Conservation (phyloP, 768 basidiomycete species). For the Candolleomyces aberdarensis region DNA sequence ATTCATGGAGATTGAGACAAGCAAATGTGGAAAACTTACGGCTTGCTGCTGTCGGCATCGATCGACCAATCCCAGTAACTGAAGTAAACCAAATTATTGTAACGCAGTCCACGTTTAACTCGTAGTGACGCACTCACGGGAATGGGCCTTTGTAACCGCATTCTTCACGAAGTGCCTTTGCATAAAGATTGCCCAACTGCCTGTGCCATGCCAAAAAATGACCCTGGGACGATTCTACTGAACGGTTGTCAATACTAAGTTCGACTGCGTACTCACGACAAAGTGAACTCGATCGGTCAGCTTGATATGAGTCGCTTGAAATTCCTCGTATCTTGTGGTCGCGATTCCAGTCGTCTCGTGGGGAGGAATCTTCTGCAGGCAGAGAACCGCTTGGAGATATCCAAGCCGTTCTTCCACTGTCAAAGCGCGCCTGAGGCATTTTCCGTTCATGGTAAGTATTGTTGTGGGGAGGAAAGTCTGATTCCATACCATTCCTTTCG, state of each 20-base stretch:
- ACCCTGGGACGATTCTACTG: conserved; percentile 14
- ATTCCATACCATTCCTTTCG: background rate
- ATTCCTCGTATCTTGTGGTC: conserved; percentile 19
- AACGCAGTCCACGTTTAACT: no score
- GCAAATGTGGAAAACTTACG: conserved; percentile 2
- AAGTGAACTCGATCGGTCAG: conserved; percentile 17
- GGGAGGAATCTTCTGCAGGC: background rate
- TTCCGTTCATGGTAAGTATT: background rate
- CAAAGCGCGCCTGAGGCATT: background rate
- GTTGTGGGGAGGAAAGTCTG: background rate
- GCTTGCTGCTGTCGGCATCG: conserved; percentile 10
- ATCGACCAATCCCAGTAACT: conserved; percentile 19
- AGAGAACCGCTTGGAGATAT: background rate
- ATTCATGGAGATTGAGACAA: background rate
- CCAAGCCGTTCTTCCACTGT: background rate
- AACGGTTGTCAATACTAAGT: background rate
- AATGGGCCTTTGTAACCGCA: conserved; percentile 23
- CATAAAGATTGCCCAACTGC: conserved; percentile 20
- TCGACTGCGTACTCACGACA: conserved; percentile 12
- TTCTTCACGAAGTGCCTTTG: conserved; percentile 20
- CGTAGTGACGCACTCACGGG: conserved; percentile 17
- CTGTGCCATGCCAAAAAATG: conserved; percentile 33
- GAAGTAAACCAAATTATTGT: background rate
- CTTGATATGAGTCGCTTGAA: conserved; percentile 19
- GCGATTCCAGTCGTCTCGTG: background rate